Evolutionary conservation across 306 rosid species (phyloP), one percentile per base, ranked within the genome.

Genomic region (Clitoria ternatea): DNA sequence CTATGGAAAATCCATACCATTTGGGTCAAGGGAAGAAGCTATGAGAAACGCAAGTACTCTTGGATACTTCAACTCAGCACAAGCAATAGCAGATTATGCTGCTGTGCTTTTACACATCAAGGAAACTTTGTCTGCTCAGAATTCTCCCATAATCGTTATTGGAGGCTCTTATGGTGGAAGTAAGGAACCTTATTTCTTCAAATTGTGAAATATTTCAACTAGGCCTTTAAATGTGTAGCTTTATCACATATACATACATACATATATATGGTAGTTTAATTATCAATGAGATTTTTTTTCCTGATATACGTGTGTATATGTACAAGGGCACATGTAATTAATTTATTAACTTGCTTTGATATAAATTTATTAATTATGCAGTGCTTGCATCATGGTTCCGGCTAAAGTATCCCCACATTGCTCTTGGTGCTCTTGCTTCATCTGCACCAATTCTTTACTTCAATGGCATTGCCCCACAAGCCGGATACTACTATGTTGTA

Each of bases 141-240:
- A 62, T 42, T 88, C 87, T 39, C 85, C 90, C 2, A 40, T 79
- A 27, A 83, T 88, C 2, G 89, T 83, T 49, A 11, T 83, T 4
- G 88, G 94, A 59, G 90, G 80, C 27, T 88, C 90, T 13, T 88
- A 85, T 62, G 90, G 91, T 8, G 89, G 91, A 84, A 87, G 91
- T 87, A 79, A 40, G 79, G 0, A 37, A 15, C 36, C 14, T 11
- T 7, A 8, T 29, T 73, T 75, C 15, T 36, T 69, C 33, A 19
- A 8, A 10, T 29, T 24, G 13, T 37, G 4, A 40, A 39, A 44
- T 19, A 33, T 63, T 29, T 37, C 20, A 47, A 48, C 18, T 61
- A 3, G 70, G 26, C 36, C 36, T 35, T 35, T 22, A 32, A 49
- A 33, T 49, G 15, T 15, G 4, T 22, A 27, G 45, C 66, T 59